Conservation (phyloP, 2,329 filamentous ascomycete genomes). For the Fusarium piperis region DNA sequence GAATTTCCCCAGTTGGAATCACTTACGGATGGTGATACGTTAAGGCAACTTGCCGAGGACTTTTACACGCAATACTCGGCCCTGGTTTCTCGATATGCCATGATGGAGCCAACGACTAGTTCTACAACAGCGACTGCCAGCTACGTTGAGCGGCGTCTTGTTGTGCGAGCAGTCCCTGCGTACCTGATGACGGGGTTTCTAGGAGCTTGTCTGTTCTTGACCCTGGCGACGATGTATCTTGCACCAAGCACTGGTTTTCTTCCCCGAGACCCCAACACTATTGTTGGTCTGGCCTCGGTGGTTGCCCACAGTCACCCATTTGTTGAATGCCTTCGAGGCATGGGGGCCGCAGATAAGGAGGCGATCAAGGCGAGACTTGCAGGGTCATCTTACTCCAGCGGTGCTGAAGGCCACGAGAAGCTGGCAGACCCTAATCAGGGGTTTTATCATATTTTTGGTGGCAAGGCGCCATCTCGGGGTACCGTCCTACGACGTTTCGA, state of each 20-base stretch:
- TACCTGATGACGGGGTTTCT: constrained; percentile 46
- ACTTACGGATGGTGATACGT: constrained; percentile 36
- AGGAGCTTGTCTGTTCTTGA: constrained; percentile 39
- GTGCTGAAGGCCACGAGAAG: constrained; percentile 50
- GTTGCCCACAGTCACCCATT: constrained; percentile 49
- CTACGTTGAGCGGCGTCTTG: constrained; percentile 43
- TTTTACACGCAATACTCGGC: constrained; percentile 50
- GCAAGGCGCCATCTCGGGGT: constrained; percentile 32
- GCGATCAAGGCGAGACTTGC: constrained; percentile 42
- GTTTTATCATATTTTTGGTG: constrained; percentile 42
- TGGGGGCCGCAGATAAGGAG: constrained; percentile 45
- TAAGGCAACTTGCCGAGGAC: constrained; percentile 41
- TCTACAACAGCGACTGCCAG: constrained; percentile 37
- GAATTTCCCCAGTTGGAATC: constrained; percentile 31
- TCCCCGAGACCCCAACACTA: constrained; percentile 47
- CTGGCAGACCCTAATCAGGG: constrained; percentile 34
- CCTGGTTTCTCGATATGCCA: constrained; percentile 44
- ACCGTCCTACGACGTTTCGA: constrained; percentile 24
- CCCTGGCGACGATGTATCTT: constrained; percentile 21
- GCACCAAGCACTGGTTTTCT: constrained; percentile 48
- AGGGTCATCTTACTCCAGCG: constrained; percentile 44
- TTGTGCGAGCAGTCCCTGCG: constrained; percentile 43
- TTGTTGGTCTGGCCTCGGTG: constrained; percentile 49
- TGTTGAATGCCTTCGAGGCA: constrained; percentile 47
- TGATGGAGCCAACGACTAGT: constrained; percentile 40